phyloP scores from a whole-genome alignment of 129 eudicot species.

The Escallonia herrerae region DNA sequence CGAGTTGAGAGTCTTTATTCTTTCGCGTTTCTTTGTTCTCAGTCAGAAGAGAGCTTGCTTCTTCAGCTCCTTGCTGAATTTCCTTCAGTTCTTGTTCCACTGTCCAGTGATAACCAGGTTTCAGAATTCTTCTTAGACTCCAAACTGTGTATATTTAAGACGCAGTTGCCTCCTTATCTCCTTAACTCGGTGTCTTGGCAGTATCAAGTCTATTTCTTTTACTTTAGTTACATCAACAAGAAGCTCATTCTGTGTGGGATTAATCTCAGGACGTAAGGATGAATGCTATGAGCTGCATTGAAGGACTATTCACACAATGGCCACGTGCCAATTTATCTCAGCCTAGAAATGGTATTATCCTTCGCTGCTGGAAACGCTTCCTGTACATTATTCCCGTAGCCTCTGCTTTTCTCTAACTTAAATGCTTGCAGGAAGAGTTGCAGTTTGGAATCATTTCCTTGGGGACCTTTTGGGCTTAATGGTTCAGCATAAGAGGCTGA shows the following conservation, averaged over 20 bases:
- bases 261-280: constrained; percentile 41
- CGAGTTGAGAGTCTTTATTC: constrained; percentile 71
- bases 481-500: constrained; percentile 73
- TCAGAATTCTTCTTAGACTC: background rate
- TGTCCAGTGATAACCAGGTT: constrained; percentile 67
- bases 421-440: constrained; percentile 45
- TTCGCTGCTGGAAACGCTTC: too few relatives aligned
- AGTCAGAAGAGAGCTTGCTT: constrained; percentile 46
- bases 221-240: background rate
- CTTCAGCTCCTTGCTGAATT: constrained; percentile 48
- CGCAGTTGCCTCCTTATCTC: too few relatives aligned
- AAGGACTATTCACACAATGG: constrained; percentile 49
- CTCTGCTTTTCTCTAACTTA: constrained; percentile 6
- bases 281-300: constrained; percentile 79
- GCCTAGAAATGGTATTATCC: constrained; percentile 45
- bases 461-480: constrained; percentile 61
- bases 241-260: constrained; percentile 1
- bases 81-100: constrained; percentile 64
- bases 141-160: too few relatives aligned
- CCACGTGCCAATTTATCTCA: constrained; percentile 37
- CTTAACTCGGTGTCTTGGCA: background rate
- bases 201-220: background rate
- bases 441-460: constrained; percentile 41
- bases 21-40: constrained; percentile 44
- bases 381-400: background rate